Evolutionary conservation across 768 basidiomycete genomes (phyloP).

Genomic region (Trametes maxima): DNA sequence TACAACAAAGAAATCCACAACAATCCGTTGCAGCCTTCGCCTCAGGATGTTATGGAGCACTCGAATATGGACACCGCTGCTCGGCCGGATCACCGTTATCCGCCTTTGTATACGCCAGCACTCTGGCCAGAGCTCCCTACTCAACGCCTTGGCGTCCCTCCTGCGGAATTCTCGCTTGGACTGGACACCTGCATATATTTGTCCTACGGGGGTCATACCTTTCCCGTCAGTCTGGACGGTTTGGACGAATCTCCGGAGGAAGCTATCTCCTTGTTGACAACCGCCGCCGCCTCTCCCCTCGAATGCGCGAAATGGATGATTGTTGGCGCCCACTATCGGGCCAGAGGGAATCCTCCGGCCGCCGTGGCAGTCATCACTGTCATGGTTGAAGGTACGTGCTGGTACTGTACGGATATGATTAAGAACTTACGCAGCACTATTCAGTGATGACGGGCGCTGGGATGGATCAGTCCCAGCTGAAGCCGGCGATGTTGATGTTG

Average conservation of each 20-base stretch:
- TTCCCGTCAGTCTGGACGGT: slow-evolving; percentile 24
- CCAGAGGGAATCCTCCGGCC: slow-evolving; percentile 46
- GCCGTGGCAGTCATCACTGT: slow-evolving; percentile 47
- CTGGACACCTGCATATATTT: not conserved
- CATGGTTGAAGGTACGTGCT: slow-evolving; percentile 49
- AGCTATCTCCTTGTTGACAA: slow-evolving; percentile 50
- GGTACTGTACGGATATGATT: too few relatives aligned
- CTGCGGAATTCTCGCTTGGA: too few relatives aligned
- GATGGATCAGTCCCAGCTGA: slow-evolving; percentile 39
- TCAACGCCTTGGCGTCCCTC: not conserved
- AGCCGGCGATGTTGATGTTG: slow-evolving; percentile 54
- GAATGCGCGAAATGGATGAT: slow-evolving; percentile 60
- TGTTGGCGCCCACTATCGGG: slow-evolving; percentile 55
- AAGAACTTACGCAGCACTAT: too few relatives aligned
- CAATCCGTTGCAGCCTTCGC: too few relatives aligned
- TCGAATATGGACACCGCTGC: too few relatives aligned
- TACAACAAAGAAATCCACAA: too few relatives aligned
- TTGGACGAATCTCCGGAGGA: slow-evolving; percentile 33
- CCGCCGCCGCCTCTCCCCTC: slow-evolving; percentile 35
- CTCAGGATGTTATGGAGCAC: too few relatives aligned
- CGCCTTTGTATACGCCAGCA: not conserved
- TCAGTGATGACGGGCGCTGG: slow-evolving; percentile 49
- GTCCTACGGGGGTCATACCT: slow-evolving; percentile 20
- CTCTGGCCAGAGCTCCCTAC: not conserved
- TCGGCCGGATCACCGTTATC: too few relatives aligned